Evolutionary conservation across 192 early-diverging fungal species (phyloP), one percentile per base, ranked within the genome.

Genomic region (Backusella macrospora): DNA sequence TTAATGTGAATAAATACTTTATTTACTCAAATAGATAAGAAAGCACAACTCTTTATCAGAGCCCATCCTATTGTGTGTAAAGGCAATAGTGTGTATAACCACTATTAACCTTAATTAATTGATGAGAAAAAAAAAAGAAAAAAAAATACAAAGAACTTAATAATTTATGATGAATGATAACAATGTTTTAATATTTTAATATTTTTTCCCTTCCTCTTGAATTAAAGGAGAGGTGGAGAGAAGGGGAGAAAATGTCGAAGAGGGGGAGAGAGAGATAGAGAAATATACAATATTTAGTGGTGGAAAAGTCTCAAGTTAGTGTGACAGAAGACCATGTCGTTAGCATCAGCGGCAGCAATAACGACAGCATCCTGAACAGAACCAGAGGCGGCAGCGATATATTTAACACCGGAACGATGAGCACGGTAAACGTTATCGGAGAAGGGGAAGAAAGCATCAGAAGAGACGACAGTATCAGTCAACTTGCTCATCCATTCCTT

Each of bases 371-470:
- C 98, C 89, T 91, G 89, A 72, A 99, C 93, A 40, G 91, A 93
- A 55, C 98, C 98, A 72, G 89, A 90, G 18, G 98, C 95, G 26
- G 95, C 96, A 72, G 95, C 96, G 75, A 99, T 86, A 73, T 86
- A 94, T 73, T 86, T 82, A 70, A 96, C 98, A 72, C 98, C 98
- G 29, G 90, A 91, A 81, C 90, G 83, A 43, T 86, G 84, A 34
- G 90, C 96, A 59, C 98, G 86, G 75, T 95, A 91, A 62, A 99
- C 85, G 76, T 97, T 98, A 85, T 99, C 98, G 5, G 92, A 86
- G 89, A 99, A 99, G 71, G 98, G 98, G 94, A 99, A 99, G 90
- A 99, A 99, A 34, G 98, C 98, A 80, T 99, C 98, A n/a, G 94
- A 96, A 4, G 92, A 89, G 16, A 99, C 83, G 10, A 94, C 93